These are phyloP conservation scores for Ogataea glucozyma DNA, from an alignment of 805 yeast genomes.

Conservation along the genomic window DNA sequence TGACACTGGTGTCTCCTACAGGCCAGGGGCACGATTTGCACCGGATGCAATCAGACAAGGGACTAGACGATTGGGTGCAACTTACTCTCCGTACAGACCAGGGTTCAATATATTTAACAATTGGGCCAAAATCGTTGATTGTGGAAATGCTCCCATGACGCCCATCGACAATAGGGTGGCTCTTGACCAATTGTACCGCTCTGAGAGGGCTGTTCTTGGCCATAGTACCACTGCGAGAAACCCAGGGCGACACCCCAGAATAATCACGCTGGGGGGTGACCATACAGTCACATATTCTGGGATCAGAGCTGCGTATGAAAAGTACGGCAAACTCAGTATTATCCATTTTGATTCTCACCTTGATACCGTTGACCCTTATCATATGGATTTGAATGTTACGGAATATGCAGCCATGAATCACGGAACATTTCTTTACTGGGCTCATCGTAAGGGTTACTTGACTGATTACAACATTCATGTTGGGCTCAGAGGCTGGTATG, in stretches of 20 bases:
- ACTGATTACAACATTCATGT: conserved; percentile 50
- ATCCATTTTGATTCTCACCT: conserved; percentile 68
- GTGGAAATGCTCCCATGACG: conserved; percentile 58
- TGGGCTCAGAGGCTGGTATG: conserved; percentile 63
- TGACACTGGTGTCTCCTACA: conserved; percentile 52
- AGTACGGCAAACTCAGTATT: conserved; percentile 49
- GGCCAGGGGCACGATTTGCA: conserved; percentile 60
- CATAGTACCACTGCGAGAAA: conserved; percentile 30
- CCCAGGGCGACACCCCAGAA: conserved; percentile 35
- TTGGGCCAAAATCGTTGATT: conserved; percentile 45
- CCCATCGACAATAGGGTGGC: conserved; percentile 58
- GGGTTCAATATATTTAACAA: conserved; percentile 36
- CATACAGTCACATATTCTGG: conserved; percentile 57
- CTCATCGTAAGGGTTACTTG: conserved; percentile 60
- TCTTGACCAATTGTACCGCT: conserved; percentile 53
- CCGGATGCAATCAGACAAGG: conserved; percentile 51
- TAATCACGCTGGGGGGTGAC: conserved; percentile 62
- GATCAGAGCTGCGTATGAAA: conserved; percentile 51
- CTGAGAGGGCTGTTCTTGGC: conserved; percentile 45
- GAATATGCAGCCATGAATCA: conserved; percentile 56
- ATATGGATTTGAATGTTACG: conserved; percentile 58
- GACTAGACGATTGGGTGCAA: conserved; percentile 44
- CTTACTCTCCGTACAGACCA: conserved; percentile 39
- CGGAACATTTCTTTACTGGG: conserved; percentile 67
- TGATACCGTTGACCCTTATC: conserved; percentile 68